Evolutionary conservation across 2,329 filamentous ascomycete genomes (phyloP), one percentile per base, ranked within the genome.

Genomic region (Acrodontium crateriforme): DNA sequence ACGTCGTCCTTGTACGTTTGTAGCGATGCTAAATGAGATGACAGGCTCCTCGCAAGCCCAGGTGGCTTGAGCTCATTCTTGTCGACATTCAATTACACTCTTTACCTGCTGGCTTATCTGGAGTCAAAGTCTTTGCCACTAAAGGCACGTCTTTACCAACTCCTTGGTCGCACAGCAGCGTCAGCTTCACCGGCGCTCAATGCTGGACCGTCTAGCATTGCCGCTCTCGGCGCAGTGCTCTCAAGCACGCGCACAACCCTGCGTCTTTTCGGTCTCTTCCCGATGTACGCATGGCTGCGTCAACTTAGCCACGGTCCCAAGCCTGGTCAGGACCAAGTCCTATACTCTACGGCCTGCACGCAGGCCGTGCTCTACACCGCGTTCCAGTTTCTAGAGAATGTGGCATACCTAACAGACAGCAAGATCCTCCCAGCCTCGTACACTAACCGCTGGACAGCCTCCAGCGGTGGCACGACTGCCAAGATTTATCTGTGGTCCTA

Each of bases 51-150:
- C 26, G 54, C 56, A 31, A 51, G 47, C 24, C 58, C 58, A 12
- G 58, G 58, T 44, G 58, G 58, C 24, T 50, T 60, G 38, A 53
- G 49, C 36, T 41, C 56, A 13, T 57, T 58, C 48, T 57, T 62
- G 41, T 59, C 56, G 26, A 60, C 58, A 25, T 52, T 60, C 47
- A 62, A 60, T 45, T 61, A 60, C 46, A 50, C 52, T 28, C 52
- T 61, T 39, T 61, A 60, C 44, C 50, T 60, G 30, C 50, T 60
- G 37, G 51, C 56, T 19, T 58, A 59, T 45, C 44, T 56, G 23
- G 53, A 59, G 31, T 46, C 55, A 9, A 57, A 54, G 30, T 49
- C 50, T 3, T 42, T 48, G 9, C 40, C 53, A 18, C 36, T 58
- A 22, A 40, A 47, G 23, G 42, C 39, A 28, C 45, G 54, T 18